These are phyloP conservation scores for Saccharomyces kudriavzevii DNA, from an alignment of 805 yeast species.

Conservation along the genomic window DNA sequence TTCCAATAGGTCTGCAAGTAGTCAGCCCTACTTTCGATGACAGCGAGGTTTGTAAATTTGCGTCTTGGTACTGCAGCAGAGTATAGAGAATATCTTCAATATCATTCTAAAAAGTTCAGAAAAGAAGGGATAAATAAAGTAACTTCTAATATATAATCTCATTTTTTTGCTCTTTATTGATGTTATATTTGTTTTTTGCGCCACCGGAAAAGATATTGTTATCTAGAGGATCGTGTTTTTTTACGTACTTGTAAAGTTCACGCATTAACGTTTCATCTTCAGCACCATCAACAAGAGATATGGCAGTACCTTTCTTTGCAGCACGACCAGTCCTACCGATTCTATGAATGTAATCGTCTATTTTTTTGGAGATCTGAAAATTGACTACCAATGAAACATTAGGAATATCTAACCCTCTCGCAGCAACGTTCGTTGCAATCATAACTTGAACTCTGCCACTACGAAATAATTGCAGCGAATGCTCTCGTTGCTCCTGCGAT, in stretches of 20 bases:
- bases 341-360: constrained; percentile 85
- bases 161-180: constrained; percentile 8
- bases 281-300: constrained; percentile 57
- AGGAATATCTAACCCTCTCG: constrained; percentile 91
- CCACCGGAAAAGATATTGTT: constrained; percentile 12
- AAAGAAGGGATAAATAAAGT: neutral
- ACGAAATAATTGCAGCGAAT: constrained; percentile 55
- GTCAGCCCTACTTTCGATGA: constrained; percentile 12
- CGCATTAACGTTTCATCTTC: constrained; percentile 45
- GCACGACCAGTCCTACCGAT: constrained; percentile 97
- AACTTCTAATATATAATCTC: constrained; percentile 11
- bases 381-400: constrained; percentile 79
- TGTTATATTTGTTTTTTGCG: constrained; percentile 11
- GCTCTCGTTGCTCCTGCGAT: constrained; percentile 76
- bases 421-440: constrained; percentile 92
- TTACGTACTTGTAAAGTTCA: constrained; percentile 33
- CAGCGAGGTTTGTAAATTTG: constrained; percentile 12
- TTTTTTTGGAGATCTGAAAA: constrained; percentile 68
- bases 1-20: constrained; percentile 12
- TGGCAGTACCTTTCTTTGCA: constrained; percentile 68
- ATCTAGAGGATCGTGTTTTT: constrained; percentile 26
- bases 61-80: constrained; percentile 6
- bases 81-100: neutral
- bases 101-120: neutral
- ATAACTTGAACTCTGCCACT: constrained; percentile 50